phyloP scores from a whole-genome alignment of 331 rosid genomes.

The Quercus tomentella region DNA sequence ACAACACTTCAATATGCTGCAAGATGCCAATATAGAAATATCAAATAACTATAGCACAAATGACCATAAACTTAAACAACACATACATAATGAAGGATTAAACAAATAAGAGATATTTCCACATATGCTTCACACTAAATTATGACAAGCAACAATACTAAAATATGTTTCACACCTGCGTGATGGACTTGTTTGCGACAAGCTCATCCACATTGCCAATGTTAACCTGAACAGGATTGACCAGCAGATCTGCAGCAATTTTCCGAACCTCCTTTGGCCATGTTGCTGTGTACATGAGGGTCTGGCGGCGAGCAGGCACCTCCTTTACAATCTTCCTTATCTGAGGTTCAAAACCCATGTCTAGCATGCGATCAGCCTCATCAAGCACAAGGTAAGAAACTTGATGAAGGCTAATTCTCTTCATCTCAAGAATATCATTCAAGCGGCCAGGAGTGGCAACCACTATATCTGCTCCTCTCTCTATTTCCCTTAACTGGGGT shows the following conservation, averaged over 20 bases:
- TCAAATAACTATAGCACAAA: not conserved
- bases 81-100: not conserved
- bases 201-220: constrained; percentile 98
- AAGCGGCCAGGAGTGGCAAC: constrained; percentile 99
- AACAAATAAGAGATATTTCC: not conserved
- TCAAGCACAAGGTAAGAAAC: constrained; percentile 90
- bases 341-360: constrained; percentile 99
- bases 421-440: constrained; percentile 99
- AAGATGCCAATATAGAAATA: not conserved
- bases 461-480: constrained; percentile 90
- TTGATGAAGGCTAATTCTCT: constrained; percentile 84
- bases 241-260: constrained; percentile 94
- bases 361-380: constrained; percentile 99
- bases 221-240: constrained; percentile 93
- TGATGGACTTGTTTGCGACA: constrained; percentile 92
- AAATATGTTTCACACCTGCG: constrained; percentile 60
- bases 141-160: not conserved
- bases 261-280: constrained; percentile 99
- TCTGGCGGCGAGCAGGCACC: constrained; percentile 94
- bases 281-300: constrained; percentile 95
- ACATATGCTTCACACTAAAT: not conserved
- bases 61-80: not conserved
- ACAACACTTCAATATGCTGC: constrained; percentile 83
- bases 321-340: constrained; percentile 94
- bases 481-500: constrained; percentile 94